Evolutionary conservation across 768 basidiomycete species (phyloP).

Genomic region (Collybia sp.): DNA sequence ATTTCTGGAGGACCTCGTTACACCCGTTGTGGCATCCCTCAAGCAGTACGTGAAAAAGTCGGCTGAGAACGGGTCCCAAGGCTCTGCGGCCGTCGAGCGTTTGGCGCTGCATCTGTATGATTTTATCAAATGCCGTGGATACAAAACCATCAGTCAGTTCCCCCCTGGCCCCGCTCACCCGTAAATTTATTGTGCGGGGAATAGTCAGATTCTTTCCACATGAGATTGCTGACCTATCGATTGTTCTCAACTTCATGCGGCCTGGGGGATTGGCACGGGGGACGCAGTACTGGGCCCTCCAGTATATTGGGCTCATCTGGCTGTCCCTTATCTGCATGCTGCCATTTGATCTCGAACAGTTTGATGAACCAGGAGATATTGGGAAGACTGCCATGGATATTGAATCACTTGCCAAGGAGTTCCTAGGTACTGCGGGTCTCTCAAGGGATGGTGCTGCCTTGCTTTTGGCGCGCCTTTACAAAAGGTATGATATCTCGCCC

Average conservation of each 20-base stretch:
- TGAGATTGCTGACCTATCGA: conserved; percentile 74
- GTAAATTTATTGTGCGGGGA: conserved; percentile 10
- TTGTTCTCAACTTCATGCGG: conserved; percentile 64
- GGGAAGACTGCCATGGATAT: conserved; percentile 53
- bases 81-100: conserved; percentile 35
- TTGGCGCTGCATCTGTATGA: conserved; percentile 66
- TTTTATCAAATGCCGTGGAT: conserved; percentile 84
- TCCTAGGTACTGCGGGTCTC: conserved; percentile 67
- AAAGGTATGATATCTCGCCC: conserved; percentile 47
- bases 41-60: conserved; percentile 47
- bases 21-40: conserved; percentile 65
- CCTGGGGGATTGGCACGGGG: conserved; percentile 37
- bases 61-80: conserved; percentile 22
- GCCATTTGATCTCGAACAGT: conserved; percentile 86
- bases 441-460: conserved; percentile 83
- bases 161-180: conserved; percentile 2
- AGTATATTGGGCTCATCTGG: conserved; percentile 87
- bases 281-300: conserved; percentile 66
- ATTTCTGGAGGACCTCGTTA: conserved; percentile 72
- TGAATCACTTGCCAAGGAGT: conserved; percentile 52
- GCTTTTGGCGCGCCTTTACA: conserved; percentile 77
- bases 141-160: conserved; percentile 84
- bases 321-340: conserved; percentile 91
- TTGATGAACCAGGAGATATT: conserved; percentile 56
- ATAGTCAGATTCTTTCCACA: conserved; percentile 94